Conservation (phyloP, 116 monocot genomes). For the Thalassia testudinum region DNA sequence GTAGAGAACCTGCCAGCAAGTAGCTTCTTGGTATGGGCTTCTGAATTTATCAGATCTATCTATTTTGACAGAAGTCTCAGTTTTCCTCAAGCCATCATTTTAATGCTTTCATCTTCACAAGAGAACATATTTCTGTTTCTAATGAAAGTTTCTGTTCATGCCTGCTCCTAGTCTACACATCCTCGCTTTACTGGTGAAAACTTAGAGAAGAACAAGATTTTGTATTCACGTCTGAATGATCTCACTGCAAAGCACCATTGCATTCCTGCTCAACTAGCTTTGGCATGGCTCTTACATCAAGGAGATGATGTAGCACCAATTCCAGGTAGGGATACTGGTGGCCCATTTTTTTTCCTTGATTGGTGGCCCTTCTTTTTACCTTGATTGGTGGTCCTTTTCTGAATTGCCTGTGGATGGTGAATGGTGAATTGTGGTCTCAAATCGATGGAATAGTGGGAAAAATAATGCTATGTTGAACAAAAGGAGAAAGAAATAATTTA, state of each 20-base stretch:
- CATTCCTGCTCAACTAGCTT: constrained; percentile 54
- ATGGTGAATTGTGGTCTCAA: too few relatives aligned
- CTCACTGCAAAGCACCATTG: constrained; percentile 47
- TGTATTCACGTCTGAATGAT: constrained; percentile 25
- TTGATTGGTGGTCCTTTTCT: too few relatives aligned
- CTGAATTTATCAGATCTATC: background rate
- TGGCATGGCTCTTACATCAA: constrained; percentile 69
- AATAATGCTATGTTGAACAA: too few relatives aligned
- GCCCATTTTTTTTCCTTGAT: too few relatives aligned
- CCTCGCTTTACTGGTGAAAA: constrained; percentile 51
- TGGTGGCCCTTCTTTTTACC: too few relatives aligned
- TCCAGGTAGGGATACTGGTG: constrained; percentile 35
- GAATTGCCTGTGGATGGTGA: too few relatives aligned
- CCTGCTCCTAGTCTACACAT: constrained; percentile 9
- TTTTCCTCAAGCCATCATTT: too few relatives aligned
- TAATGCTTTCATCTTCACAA: background rate
- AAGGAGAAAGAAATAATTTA: too few relatives aligned
- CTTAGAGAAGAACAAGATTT: constrained; percentile 53
- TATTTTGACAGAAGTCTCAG: too few relatives aligned
- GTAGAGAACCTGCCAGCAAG: constrained; percentile 19
- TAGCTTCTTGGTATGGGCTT: constrained; percentile 25
- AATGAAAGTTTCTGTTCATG: background rate
- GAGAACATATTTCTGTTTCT: background rate
- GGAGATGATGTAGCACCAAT: constrained; percentile 69
- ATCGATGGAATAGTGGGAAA: too few relatives aligned